phyloP scores from a whole-genome alignment of 2,329 filamentous ascomycete species.

The Xylaria arbuscula region DNA sequence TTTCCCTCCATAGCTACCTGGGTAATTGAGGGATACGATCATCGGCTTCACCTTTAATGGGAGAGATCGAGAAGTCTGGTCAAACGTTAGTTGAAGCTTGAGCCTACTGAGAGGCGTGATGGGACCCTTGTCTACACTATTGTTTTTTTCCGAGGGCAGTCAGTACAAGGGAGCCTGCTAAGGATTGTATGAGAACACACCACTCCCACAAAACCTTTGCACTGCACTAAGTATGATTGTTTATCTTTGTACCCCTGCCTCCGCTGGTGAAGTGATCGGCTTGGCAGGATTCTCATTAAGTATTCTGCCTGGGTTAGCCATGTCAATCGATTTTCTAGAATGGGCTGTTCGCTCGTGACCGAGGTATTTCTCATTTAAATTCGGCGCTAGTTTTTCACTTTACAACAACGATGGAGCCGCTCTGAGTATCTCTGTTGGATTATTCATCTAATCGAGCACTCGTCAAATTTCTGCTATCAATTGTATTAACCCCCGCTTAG shows the following conservation, averaged over 20 bases:
- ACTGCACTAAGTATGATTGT: not conserved
- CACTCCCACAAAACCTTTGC: not conserved
- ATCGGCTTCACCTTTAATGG: not conserved
- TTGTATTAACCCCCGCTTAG: not conserved
- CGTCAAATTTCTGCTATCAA: not conserved
- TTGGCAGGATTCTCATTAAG: conserved; percentile 2
- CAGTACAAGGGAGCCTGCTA: not conserved
- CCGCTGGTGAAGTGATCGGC: not conserved
- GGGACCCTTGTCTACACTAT: conserved; percentile 1
- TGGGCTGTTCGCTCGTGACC: no score
- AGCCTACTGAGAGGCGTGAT: not conserved
- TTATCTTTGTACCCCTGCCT: not conserved
- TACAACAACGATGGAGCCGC: not conserved
- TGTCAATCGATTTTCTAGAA: not conserved
- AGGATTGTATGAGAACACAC: conserved; percentile 4
- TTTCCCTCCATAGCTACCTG: not conserved
- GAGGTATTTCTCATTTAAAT: no score
- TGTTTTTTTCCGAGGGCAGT: not conserved
- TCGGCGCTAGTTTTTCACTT: not conserved
- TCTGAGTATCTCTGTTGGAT: no score
- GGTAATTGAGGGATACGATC: conserved; percentile 1
- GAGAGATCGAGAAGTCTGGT: not conserved
- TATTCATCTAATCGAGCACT: not conserved
- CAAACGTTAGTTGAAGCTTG: not conserved
- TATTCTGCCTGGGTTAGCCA: not conserved